Conservation (phyloP, 495 filamentous ascomycete species). For the Lichina pygmaea region DNA sequence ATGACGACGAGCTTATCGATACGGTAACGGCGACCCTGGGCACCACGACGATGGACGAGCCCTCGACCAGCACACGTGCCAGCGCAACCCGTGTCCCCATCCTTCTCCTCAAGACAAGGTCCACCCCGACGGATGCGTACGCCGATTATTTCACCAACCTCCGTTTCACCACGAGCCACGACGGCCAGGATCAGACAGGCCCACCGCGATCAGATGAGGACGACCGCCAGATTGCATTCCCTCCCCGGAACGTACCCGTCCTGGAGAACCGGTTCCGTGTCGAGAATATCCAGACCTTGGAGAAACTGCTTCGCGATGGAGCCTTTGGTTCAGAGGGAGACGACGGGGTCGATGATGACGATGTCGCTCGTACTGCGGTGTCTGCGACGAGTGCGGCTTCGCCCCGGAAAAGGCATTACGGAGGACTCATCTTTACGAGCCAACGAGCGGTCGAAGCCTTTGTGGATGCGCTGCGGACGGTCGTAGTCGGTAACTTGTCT, state of each 20-base stretch:
- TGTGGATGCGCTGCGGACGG: conserved; percentile 22
- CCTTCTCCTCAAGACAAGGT: conserved; percentile 70
- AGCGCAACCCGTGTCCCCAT: conserved; percentile 20
- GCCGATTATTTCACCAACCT: conserved; percentile 31
- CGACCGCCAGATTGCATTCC: conserved; percentile 10
- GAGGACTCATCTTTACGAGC: conserved; percentile 77
- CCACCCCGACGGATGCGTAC: conserved; percentile 52
- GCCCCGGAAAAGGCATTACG: conserved; percentile 24
- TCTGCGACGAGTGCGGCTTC: neutral
- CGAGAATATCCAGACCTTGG: conserved; percentile 19
- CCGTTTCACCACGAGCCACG: conserved; percentile 6
- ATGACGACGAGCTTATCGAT: no score
- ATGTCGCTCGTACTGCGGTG: no score
- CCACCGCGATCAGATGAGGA: neutral
- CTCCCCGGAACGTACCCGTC: conserved; percentile 57
- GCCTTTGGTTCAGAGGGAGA: conserved; percentile 5
- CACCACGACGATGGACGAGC: no score
- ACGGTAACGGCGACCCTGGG: no score
- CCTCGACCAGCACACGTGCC: no score
- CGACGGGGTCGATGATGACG: neutral
- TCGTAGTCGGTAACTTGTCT: no score
- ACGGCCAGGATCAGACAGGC: conserved; percentile 5
- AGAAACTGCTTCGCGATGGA: conserved; percentile 12
- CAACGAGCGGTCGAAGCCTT: conserved; percentile 85
- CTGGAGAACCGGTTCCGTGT: conserved; percentile 40